Evolutionary conservation across 805 yeast genomes (phyloP), one percentile per base, ranked within the genome.

Genomic region (Jamesozyma spencerorum): DNA sequence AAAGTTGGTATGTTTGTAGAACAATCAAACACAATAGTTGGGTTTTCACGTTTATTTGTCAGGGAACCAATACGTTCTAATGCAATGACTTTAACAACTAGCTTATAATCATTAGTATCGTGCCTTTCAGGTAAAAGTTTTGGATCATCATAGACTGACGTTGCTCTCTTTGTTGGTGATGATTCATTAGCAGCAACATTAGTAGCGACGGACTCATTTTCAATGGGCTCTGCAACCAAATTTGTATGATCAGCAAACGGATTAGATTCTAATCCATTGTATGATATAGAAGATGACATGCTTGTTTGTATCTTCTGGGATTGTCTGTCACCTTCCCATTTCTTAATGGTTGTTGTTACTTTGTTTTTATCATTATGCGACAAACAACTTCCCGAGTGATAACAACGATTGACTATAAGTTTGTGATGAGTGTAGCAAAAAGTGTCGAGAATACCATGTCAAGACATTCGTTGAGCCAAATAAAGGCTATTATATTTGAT

Each of bases 21-120:
- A 15, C 77, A 75, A 51, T 84, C 86, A 48, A 90, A 79, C 47
- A 79, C 72, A 41, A 90, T 65, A 7, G 84, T 79, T 4, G 96
- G 96, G 51, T 86, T 85, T 43, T 81, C 86, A 38, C 72, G 73
- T 56, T 77, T 81, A 43, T 75, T 74, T 6, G 62, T 54, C 3
- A 55, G 37, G 4, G 64, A 63, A 0, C 78, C 80, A 42, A 71
- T 73, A 50, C 79, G 72, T 59, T 88, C 97, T 37, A 92, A 66
- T 12, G 74, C 82, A 2, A 73, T 71, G 3, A 90, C 79, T 39
- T 70, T 74, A 26, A 85, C 68, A 1, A 54, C 53, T 32, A 90
- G 60, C 41, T 63, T 66, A 51, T 64, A 63, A 37, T 64, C 41
- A 13, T 39, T 38, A 5, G 18, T 27, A 11, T 17, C 7, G 24